These are phyloP conservation scores for Mesotaenium endlicherianum DNA, from an alignment of 139 green algal species.

Conservation along the genomic window DNA sequence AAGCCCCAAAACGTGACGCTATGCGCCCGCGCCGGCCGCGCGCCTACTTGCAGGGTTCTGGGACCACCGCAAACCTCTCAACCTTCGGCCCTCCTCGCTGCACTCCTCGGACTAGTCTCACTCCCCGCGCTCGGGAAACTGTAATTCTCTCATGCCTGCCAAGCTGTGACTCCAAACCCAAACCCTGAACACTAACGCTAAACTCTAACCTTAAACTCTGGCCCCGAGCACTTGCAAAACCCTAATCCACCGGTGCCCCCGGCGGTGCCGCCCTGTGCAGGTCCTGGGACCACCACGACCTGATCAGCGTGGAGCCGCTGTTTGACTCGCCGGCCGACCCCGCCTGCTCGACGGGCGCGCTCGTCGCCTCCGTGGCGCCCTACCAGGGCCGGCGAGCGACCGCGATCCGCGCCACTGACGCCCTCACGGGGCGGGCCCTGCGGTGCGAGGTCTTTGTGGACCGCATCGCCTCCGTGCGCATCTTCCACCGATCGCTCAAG, in stretches of 20 bases:
- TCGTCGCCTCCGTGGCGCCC: conserved; percentile 34
- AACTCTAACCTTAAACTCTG: not conserved
- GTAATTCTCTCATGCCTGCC: not conserved
- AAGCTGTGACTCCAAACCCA: not conserved
- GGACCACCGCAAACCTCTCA: no score
- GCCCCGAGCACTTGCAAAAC: not conserved
- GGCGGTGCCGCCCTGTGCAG: not conserved
- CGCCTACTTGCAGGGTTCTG: no score
- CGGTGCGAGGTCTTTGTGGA: conserved; percentile 43
- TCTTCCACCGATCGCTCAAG: conserved; percentile 27
- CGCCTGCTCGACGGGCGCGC: conserved; percentile 10
- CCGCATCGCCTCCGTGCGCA: not conserved
- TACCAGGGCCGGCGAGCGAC: conserved; percentile 30
- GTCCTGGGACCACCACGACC: conserved; percentile 29
- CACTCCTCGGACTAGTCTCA: no score
- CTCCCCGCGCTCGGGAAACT: not conserved
- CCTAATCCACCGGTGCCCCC: not conserved
- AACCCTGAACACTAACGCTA: no score
- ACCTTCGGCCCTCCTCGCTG: no score
- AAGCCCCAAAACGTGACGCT: no score
- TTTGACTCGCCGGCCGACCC: not conserved
- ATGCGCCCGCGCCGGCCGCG: no score
- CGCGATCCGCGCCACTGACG: conserved; percentile 22
- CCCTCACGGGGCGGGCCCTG: conserved; percentile 4
- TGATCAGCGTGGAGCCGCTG: conserved; percentile 24